Evolutionary conservation across 2,329 filamentous ascomycete genomes (phyloP).

Genomic region (Fusarium sublunatum): DNA sequence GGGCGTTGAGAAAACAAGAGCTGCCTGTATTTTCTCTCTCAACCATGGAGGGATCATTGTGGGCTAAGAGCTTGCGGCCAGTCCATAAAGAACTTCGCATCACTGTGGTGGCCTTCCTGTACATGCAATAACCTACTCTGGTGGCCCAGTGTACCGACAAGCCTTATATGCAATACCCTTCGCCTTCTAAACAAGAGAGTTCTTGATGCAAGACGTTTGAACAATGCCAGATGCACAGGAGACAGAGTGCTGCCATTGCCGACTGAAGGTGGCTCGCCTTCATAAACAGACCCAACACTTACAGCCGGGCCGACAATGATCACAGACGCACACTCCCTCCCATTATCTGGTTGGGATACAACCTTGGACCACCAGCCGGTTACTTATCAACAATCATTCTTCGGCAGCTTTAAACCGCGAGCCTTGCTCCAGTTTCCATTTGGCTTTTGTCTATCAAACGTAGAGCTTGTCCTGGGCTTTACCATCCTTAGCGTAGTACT

Average conservation of each 20-base stretch:
- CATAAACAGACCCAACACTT: slow-evolving; percentile 27
- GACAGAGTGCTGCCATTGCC: slow-evolving; percentile 21
- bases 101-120: slow-evolving; percentile 13
- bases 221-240: slow-evolving; percentile 16
- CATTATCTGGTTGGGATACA: slow-evolving; percentile 18
- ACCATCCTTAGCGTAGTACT: slow-evolving; percentile 23
- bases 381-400: slow-evolving; percentile 7
- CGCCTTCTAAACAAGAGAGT: slow-evolving; percentile 1
- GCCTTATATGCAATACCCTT: slow-evolving; percentile 2
- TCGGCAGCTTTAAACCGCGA: slow-evolving; percentile 10
- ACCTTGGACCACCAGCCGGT: slow-evolving; percentile 15
- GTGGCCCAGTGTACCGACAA: background rate
- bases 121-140: slow-evolving; percentile 9
- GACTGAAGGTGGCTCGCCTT: slow-evolving; percentile 7
- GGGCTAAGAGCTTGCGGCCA: slow-evolving; percentile 7
- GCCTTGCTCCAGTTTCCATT: slow-evolving; percentile 15
- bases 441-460: slow-evolving; percentile 7
- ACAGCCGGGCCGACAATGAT: slow-evolving; percentile 12
- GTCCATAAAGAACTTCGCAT: slow-evolving; percentile 10
- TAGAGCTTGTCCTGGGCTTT: slow-evolving; percentile 20
- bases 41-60: slow-evolving; percentile 1
- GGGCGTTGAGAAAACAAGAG: slow-evolving; percentile 31
- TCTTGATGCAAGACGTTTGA: slow-evolving; percentile 21
- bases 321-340: slow-evolving; percentile 43
- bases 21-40: slow-evolving; percentile 25